phyloP scores from a whole-genome alignment of 2,329 filamentous ascomycete genomes.

The Pseudopyricularia javanii region DNA sequence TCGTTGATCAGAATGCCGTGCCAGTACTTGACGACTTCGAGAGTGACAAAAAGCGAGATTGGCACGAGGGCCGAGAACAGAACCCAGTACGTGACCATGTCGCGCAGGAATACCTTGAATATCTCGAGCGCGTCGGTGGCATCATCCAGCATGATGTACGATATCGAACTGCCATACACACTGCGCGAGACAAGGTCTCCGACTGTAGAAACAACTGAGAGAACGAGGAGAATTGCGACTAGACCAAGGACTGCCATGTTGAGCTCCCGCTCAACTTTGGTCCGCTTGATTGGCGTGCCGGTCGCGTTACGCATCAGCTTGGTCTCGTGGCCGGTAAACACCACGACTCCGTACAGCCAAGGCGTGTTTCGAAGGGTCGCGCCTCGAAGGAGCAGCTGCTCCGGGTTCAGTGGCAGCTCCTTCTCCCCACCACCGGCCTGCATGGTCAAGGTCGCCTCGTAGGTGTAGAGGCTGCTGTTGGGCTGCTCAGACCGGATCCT shows the following conservation, averaged over 20 bases:
- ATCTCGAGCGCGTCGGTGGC: constrained; percentile 41
- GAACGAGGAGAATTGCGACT: constrained; percentile 66
- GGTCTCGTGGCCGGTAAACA: constrained; percentile 96
- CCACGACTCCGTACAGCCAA: constrained; percentile 92
- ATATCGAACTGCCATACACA: constrained; percentile 47
- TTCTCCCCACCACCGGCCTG: constrained; percentile 84
- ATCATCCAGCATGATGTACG: constrained; percentile 58
- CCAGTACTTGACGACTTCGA: constrained; percentile 96
- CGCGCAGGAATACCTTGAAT: constrained; percentile 76
- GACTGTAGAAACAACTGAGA: constrained; percentile 83
- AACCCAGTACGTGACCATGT: constrained; percentile 98
- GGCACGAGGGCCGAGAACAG: constrained; percentile 93
- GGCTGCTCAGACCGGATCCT: constrained; percentile 89
- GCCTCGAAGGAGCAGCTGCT: constrained; percentile 85
- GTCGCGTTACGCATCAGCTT: constrained; percentile 99
- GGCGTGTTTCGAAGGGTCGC: constrained; percentile 92
- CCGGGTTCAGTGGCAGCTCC: constrained; percentile 77
- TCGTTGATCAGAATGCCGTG: constrained; percentile 97
- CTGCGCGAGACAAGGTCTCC: constrained; percentile 76
- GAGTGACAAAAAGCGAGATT: constrained; percentile 93
- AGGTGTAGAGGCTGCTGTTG: constrained; percentile 96
- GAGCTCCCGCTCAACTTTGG: constrained; percentile 86
- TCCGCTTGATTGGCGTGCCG: constrained; percentile 93
- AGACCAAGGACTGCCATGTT: constrained; percentile 89
- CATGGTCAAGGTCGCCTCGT: constrained; percentile 91